Evolutionary conservation across 163 green algal genomes (phyloP).

Genomic region (Chloromonas sp.): DNA sequence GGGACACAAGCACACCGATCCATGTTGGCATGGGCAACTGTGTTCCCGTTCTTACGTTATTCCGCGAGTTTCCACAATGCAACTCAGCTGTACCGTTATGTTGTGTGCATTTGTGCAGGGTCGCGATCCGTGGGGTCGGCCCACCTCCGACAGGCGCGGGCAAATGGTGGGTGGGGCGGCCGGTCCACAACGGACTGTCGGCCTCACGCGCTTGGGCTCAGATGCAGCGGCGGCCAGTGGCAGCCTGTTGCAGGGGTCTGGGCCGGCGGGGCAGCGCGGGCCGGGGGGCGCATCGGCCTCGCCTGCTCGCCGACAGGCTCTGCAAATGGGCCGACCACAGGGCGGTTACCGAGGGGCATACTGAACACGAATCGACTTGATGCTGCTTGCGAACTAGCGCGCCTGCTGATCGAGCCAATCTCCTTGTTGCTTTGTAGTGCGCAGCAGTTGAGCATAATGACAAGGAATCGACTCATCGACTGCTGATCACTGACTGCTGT

Average conservation of each 20-base stretch:
- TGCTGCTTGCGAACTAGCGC: too few relatives aligned
- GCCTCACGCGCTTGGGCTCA: not conserved
- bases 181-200: not conserved
- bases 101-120: not conserved
- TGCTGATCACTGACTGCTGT: too few relatives aligned
- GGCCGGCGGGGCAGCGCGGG: too few relatives aligned
- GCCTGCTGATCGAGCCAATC: too few relatives aligned
- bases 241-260: not conserved
- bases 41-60: not conserved
- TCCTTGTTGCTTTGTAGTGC: too few relatives aligned
- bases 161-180: not conserved
- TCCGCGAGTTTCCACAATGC: not conserved
- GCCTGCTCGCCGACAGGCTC: not conserved
- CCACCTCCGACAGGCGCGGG: not conserved
- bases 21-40: not conserved
- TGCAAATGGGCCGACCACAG: not conserved
- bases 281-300: not conserved
- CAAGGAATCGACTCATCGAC: too few relatives aligned
- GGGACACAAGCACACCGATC: not conserved
- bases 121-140: not conserved
- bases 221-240: not conserved
- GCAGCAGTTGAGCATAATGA: too few relatives aligned
- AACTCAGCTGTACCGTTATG: not conserved
- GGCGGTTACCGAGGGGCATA: not conserved
- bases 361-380: too few relatives aligned